These are phyloP conservation scores for Solanum clarkiae DNA, from an alignment of 257 asterid genomes.

Conservation along the genomic window DNA sequence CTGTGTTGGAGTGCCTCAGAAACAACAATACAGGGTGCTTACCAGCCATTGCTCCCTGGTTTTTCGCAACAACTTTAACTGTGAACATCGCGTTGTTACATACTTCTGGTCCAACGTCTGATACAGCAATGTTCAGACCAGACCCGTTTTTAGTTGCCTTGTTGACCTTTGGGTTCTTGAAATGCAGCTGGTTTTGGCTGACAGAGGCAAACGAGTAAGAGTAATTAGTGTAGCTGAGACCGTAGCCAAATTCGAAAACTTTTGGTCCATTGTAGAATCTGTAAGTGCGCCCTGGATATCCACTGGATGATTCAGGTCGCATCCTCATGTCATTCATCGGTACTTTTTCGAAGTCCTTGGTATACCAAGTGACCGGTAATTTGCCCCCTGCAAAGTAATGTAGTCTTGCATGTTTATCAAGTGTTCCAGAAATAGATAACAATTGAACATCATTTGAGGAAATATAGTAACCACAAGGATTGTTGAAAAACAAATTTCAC, in stretches of 20 bases:
- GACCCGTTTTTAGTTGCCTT: background rate
- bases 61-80: slow-evolving; percentile 25
- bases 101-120: slow-evolving; percentile 13
- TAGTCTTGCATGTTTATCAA: background rate
- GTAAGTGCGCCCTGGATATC: slow-evolving; percentile 67
- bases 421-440: background rate
- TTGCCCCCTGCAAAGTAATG: slow-evolving; percentile 34
- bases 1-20: slow-evolving; percentile 2
- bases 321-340: slow-evolving; percentile 73
- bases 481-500: slow-evolving; percentile 2
- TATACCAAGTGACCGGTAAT: slow-evolving; percentile 68
- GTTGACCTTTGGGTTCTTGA: background rate
- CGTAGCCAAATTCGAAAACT: slow-evolving; percentile 51
- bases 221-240: slow-evolving; percentile 54
- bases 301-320: slow-evolving; percentile 42
- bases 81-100: slow-evolving; percentile 21
- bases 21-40: slow-evolving; percentile 44
- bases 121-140: slow-evolving; percentile 8
- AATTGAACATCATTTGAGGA: background rate
- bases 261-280: slow-evolving; percentile 48
- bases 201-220: slow-evolving; percentile 27
- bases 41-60: slow-evolving; percentile 31
- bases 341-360: slow-evolving; percentile 30
- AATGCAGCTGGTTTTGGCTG: slow-evolving; percentile 9
- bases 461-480: background rate